Conservation (phyloP, 805 yeast genomes). For the Candida broadrunensis region DNA sequence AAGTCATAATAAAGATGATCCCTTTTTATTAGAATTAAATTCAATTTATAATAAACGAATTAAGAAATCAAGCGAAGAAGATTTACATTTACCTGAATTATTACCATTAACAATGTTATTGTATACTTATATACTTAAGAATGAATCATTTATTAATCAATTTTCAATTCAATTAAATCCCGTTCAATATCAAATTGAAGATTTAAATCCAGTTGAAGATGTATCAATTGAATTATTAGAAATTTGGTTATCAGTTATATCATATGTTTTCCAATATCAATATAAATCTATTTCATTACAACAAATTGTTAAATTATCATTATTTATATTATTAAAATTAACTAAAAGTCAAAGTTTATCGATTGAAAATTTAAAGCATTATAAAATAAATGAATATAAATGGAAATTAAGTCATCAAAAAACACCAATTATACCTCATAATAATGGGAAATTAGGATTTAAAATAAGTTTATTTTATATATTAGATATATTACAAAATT, state of each 20-base stretch:
- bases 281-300: slow-evolving; percentile 22
- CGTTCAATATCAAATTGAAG: slow-evolving; percentile 11
- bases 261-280: slow-evolving; percentile 39
- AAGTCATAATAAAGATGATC: slow-evolving; percentile 8
- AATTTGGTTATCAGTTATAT: slow-evolving; percentile 34
- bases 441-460: slow-evolving; percentile 16
- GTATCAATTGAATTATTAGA: slow-evolving; percentile 17
- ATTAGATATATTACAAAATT: slow-evolving; percentile 25
- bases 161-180: slow-evolving; percentile 13
- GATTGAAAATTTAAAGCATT: slow-evolving; percentile 9
- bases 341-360: slow-evolving; percentile 6
- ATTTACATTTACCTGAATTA: slow-evolving; percentile 13
- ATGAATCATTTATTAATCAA: slow-evolving; percentile 11
- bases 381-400: slow-evolving; percentile 30
- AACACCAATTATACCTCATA: slow-evolving; percentile 29
- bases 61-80: slow-evolving; percentile 5
- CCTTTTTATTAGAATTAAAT: slow-evolving; percentile 15
- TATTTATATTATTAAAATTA: slow-evolving; percentile 24
- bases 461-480: slow-evolving; percentile 32
- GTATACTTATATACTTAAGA: slow-evolving; percentile 9
- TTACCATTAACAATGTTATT: slow-evolving; percentile 15
- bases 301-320: slow-evolving; percentile 22
- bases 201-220: slow-evolving; percentile 9
- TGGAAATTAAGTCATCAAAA: slow-evolving; percentile 44
- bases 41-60: slow-evolving; percentile 10